phyloP scores from a whole-genome alignment of 768 basidiomycete species.

The Polyporus arcularius region DNA sequence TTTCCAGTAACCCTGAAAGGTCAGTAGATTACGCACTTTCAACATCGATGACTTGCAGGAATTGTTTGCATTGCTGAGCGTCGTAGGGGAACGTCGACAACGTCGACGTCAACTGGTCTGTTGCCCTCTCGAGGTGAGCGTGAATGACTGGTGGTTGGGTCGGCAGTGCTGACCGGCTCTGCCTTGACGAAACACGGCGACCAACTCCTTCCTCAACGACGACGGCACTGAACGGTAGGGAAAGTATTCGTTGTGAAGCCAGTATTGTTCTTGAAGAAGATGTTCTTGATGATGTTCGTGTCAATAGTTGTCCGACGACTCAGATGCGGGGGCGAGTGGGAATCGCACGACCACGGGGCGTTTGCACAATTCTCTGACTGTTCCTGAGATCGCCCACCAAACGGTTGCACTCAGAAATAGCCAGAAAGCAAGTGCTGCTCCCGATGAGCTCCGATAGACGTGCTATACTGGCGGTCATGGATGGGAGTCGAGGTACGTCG shows the following conservation, averaged over 20 bases:
- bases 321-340: not conserved
- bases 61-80: constrained; percentile 23
- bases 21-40: constrained; percentile 8
- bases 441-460: not conserved
- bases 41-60: constrained; percentile 14
- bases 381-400: not conserved
- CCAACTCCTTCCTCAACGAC: constrained; percentile 10
- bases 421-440: not conserved
- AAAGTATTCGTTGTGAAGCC: constrained; percentile 31
- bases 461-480: not conserved
- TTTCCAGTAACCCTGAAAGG: not conserved
- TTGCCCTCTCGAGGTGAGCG: not conserved
- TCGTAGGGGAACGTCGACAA: constrained; percentile 28
- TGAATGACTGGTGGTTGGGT: not conserved
- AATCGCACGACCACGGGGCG: not conserved
- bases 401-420: not conserved
- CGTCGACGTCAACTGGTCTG: constrained; percentile 28
- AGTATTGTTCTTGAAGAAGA: constrained; percentile 28
- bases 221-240: constrained; percentile 22
- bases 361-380: not conserved
- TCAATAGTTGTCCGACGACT: not conserved
- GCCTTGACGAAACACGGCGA: constrained; percentile 24
- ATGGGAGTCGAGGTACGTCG: no score
- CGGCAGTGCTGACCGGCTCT: constrained; percentile 18
- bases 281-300: constrained; percentile 5